Base-by-base conservation (phyloP, 495 filamentous ascomycete species). In the Filosporella fistucella region DNA sequence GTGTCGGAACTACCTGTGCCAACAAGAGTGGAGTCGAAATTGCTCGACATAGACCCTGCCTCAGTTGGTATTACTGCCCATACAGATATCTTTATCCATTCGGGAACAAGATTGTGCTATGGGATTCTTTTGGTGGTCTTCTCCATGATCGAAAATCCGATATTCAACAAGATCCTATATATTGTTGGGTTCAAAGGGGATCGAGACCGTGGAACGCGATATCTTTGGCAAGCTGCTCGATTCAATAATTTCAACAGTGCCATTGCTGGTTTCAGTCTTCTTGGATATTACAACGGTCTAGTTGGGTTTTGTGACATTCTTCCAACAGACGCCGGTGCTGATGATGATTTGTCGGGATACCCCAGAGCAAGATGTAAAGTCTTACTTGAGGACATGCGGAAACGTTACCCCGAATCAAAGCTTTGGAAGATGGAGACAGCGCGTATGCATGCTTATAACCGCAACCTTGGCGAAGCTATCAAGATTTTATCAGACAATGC, bases 111-210 rank as follows among this genome's bases (percentile, higher is more conserved):
- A 54, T 84, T 95, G 57, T 95, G 89, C 57, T 96, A 90, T 49
- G 93, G 93, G 10, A 72, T 94, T 29, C 72, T 98, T 0, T 75
- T 93, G 1, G 67, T 96, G 2, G 70, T 98, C 28, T 80, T 97
- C 13, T 89, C 88, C 22, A 86, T 96, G 75, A 53, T 98, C 23
- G 56, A 59, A 33, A 94, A 93, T 0, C 93, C 93, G 0, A 82
- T 89, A 7, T 94, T 98, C 63, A 80, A 76, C 44, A 86, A 79
- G 47, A 75, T 97, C 3, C 75, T 97, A 17, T 85, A 80, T 48
- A 84, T 96, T 44, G 88, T 96, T 34, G 94, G 94, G 11, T 96
- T 97, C 63, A 82, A 78, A 54, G 93, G 93, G 12, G 91, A 98
- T 63, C 84, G 89, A 38, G 85, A 91, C 45, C 74, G 83, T 18